Base-by-base conservation (phyloP, 2,329 filamentous ascomycete species). In the Biscogniauxia marginata region DNA sequence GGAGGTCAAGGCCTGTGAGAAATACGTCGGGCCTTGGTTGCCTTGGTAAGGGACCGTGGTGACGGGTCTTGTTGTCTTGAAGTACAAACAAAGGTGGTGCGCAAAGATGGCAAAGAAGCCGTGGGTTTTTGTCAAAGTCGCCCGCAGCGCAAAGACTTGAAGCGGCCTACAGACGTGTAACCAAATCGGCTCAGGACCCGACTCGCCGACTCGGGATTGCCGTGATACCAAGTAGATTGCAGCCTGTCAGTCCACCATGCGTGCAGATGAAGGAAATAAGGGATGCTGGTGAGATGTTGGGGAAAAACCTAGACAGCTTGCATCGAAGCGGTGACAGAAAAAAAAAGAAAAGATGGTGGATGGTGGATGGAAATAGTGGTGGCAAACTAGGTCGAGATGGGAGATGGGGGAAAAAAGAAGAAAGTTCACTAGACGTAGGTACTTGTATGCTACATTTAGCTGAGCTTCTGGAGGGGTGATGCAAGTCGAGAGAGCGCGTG, bases 151-250 rank as follows among this genome's bases (percentile, higher is more conserved):
- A 39, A 39, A 39, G 30, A 39, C n/a, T 11, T 11, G 65, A 63
- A 25, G 65, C 59, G 46, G 22, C 23, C n/a, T 23, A 49, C 46
- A 30, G 9, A 39, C 25, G 46, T 25, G 25, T 49, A 16, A 25
- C 23, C 25, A 25, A 16, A 25, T 49, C 22, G 30, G 24, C 24
- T 25, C 24, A 11, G 30, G 13, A 2, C n/a, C 7, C 30, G 13
- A 7, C 13, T 16, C 30, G 30, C n/a, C n/a, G 13, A 9, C 30
- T n/a, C 30, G n/a, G 30, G 30, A 16, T 34, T 39, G 30, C 13
- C 13, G 30, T 39, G n/a, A 39, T 39, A 39, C 30, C 30, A 39
- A 39, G 2, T 3, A 39, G n/a, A 39, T 39, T 39, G 30, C 11
- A 39, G 30, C 13, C 30, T 30, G n/a, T 30, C 25, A 30, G 25